A percentile compares a stretch with the other conserved stretches of the same genome.
phyloP scores from a whole-genome alignment of 306 rosid species.

The Fagus sylvatica region DNA sequence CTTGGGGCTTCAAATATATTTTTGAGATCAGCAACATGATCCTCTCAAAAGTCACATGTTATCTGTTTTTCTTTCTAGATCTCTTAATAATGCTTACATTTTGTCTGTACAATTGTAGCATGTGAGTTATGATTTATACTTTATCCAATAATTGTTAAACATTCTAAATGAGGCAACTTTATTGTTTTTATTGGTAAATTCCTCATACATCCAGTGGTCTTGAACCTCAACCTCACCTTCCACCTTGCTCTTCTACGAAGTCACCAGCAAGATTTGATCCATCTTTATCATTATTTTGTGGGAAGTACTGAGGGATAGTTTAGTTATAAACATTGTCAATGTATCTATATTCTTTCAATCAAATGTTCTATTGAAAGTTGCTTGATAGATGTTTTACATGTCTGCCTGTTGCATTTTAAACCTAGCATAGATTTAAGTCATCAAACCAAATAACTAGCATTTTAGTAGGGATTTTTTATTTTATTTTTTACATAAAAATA shows the following conservation, averaged over 20 bases:
- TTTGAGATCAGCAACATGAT: not conserved
- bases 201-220: not conserved
- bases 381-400: not conserved
- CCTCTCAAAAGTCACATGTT: slow-evolving; percentile 1
- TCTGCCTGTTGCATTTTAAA: slow-evolving; percentile 2
- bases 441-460: slow-evolving; percentile 13
- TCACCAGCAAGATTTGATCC: not conserved
- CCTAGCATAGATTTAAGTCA: not conserved
- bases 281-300: not conserved
- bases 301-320: too few relatives aligned
- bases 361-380: not conserved
- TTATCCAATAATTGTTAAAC: too few relatives aligned
- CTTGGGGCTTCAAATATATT: not conserved
- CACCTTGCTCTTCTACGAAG: too few relatives aligned
- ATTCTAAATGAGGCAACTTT: too few relatives aligned
- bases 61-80: slow-evolving; percentile 4
- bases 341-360: not conserved
- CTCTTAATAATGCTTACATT: not conserved
- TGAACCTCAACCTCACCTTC: not conserved
- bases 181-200: too few relatives aligned
- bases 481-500: not conserved
- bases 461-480: not conserved
- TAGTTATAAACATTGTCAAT: too few relatives aligned
- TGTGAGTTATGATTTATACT: too few relatives aligned
- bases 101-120: not conserved